Evolutionary conservation across 2,329 filamentous ascomycete genomes (phyloP).

Genomic region (Penicillium sp.): DNA sequence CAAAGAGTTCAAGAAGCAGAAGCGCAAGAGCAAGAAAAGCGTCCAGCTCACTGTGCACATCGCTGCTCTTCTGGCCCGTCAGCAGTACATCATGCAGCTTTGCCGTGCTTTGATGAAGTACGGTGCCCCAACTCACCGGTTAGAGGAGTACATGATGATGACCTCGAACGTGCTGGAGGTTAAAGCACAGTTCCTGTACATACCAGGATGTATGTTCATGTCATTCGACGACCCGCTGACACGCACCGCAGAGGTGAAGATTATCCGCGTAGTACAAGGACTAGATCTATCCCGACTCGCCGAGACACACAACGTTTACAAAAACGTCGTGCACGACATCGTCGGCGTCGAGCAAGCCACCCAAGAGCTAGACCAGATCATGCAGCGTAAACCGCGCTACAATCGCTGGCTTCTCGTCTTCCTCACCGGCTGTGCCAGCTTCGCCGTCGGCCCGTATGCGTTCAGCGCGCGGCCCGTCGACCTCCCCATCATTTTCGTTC

Average conservation of each 20-base stretch:
- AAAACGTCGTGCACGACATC: constrained; percentile 46
- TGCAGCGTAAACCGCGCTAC: constrained; percentile 56
- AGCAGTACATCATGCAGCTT: constrained; percentile 33
- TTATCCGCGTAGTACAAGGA: constrained; percentile 42
- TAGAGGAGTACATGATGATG: constrained; percentile 84
- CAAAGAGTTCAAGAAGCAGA: constrained; percentile 27
- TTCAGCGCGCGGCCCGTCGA: constrained; percentile 69
- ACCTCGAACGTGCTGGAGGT: constrained; percentile 81
- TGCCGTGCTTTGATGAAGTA: constrained; percentile 33
- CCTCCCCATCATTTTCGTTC: constrained; percentile 54
- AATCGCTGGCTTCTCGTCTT: constrained; percentile 55
- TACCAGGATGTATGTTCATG: constrained; percentile 55
- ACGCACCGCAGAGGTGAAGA: constrained; percentile 45
- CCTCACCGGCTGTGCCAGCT: constrained; percentile 71
- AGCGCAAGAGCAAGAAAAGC: constrained; percentile 44
- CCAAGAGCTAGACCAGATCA: constrained; percentile 50
- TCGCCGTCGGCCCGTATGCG: constrained; percentile 72
- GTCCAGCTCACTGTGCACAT: constrained; percentile 59
- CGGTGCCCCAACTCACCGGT: constrained; percentile 30
- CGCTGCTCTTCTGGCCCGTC: constrained; percentile 63
- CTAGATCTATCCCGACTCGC: constrained; percentile 44
- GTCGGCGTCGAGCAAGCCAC: constrained; percentile 43
- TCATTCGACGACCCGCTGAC: constrained; percentile 61
- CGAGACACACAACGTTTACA: constrained; percentile 46
- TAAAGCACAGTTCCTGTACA: constrained; percentile 82